phyloP scores from a whole-genome alignment of 1,284 basidiomycete species.

The Rhodotorula glutinis region DNA sequence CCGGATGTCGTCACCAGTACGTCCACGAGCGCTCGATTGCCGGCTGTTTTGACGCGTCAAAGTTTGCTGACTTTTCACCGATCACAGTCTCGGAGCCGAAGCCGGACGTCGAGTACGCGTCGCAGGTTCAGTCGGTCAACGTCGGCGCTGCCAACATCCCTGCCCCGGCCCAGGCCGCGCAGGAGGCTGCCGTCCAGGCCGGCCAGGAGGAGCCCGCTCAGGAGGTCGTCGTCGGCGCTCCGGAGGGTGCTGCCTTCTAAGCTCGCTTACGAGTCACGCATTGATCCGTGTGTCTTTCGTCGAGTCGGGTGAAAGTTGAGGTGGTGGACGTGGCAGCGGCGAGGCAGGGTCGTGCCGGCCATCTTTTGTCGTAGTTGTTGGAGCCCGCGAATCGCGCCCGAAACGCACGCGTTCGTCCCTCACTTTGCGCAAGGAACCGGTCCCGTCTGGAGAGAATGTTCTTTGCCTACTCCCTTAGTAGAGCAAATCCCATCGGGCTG shows the following conservation, averaged over 20 bases:
- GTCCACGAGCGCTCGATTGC: constrained; percentile 45
- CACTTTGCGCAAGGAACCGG: background rate
- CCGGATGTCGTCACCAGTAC: constrained; percentile 87
- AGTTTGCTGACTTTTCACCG: background rate
- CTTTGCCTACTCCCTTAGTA: no score
- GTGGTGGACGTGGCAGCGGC: no score
- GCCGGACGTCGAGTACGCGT: constrained; percentile 53
- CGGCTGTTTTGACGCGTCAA: background rate
- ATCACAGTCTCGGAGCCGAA: constrained; percentile 50
- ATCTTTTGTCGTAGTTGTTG: constrained; percentile 2
- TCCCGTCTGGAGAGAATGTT: no score
- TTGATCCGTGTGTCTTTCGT: background rate
- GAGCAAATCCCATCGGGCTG: no score
- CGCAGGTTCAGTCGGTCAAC: constrained; percentile 38
- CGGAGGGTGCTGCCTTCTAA: constrained; percentile 28
- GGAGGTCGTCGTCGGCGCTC: constrained; percentile 18
- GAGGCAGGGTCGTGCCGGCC: background rate
- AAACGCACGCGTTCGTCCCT: background rate
- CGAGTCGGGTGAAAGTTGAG: no score
- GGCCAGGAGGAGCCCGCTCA: constrained; percentile 18
- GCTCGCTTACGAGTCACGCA: background rate
- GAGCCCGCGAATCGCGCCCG: background rate
- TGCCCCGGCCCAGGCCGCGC: constrained; percentile 26
- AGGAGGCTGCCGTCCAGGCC: constrained; percentile 18
- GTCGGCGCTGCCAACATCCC: constrained; percentile 36